These are phyloP conservation scores for Trichosporon sp. DNA, from an alignment of 1,284 basidiomycete genomes.

Conservation along the genomic window DNA sequence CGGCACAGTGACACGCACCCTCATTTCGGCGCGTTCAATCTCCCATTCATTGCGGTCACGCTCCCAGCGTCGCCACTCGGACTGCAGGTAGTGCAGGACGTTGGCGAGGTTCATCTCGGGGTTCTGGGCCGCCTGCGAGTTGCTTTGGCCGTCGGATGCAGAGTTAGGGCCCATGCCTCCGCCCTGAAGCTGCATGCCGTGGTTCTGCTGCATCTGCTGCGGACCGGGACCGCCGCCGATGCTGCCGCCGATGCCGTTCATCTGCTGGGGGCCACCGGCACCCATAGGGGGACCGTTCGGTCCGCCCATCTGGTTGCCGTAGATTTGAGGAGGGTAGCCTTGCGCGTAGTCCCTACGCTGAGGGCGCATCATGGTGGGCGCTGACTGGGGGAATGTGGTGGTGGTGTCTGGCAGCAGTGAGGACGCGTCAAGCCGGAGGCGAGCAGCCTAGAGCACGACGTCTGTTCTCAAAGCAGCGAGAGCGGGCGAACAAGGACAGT, in stretches of 20 bases:
- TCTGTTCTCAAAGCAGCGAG: conserved; percentile 9
- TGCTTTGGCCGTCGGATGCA: conserved; percentile 41
- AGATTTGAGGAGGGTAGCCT: conserved; percentile 30
- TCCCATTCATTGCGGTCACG: conserved; percentile 99
- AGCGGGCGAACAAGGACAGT: background rate
- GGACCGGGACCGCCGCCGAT: conserved; percentile 10
- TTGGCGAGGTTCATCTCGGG: conserved; percentile 85
- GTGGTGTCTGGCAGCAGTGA: conserved; percentile 6
- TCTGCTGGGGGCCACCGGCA: conserved; percentile 22
- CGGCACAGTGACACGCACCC: conserved; percentile 64
- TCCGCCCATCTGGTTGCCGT: conserved; percentile 22
- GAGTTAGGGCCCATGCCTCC: conserved; percentile 19
- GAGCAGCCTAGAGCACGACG: conserved; percentile 12
- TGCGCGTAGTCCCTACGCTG: conserved; percentile 27
- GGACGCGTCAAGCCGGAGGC: conserved; percentile 23
- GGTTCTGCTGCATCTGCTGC: conserved; percentile 28
- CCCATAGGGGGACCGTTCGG: conserved; percentile 17
- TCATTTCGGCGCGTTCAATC: conserved; percentile 98
- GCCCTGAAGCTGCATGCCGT: conserved; percentile 19
- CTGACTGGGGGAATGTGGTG: background rate
- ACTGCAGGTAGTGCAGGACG: conserved; percentile 95
- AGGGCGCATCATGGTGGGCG: conserved; percentile 26
- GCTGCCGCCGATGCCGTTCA: conserved; percentile 29
- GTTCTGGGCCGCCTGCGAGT: conserved; percentile 29
- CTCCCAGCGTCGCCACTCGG: conserved; percentile 95